Evolutionary conservation across 2,329 filamentous ascomycete species (phyloP).

Genomic region (Emmonsia crescens): DNA sequence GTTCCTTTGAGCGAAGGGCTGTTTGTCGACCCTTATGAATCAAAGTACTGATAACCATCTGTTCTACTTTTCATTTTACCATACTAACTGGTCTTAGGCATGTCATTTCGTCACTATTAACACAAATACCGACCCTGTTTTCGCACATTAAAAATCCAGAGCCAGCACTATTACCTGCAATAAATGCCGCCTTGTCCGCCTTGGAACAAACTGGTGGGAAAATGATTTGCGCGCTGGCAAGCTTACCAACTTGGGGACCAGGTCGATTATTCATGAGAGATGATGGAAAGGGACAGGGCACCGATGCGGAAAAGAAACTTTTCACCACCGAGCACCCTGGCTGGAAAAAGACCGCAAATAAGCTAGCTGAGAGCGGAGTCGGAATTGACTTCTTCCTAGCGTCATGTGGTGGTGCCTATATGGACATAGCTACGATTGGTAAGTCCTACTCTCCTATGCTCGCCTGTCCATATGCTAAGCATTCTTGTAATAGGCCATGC

Average conservation of each 20-base stretch:
- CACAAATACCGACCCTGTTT: slow-evolving; percentile 74
- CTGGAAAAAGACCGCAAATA: slow-evolving; percentile 77
- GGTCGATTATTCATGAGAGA: slow-evolving; percentile 77
- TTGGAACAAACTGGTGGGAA: slow-evolving; percentile 83
- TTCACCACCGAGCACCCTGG: slow-evolving; percentile 80
- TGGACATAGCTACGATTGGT: slow-evolving; percentile 88
- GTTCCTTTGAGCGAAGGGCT: slow-evolving; percentile 82
- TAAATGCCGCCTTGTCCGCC: slow-evolving; percentile 75
- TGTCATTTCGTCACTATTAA: slow-evolving; percentile 79
- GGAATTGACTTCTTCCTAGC: slow-evolving; percentile 93
- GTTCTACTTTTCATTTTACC: not conserved
- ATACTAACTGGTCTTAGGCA: slow-evolving; percentile 36
- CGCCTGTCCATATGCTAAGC: slow-evolving; percentile 15
- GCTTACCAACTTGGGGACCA: slow-evolving; percentile 86
- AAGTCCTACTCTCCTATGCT: slow-evolving; percentile 22
- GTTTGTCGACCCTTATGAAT: slow-evolving; percentile 89
- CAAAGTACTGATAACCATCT: slow-evolving; percentile 45
- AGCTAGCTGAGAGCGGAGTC: slow-evolving; percentile 76
- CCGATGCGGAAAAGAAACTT: slow-evolving; percentile 84
- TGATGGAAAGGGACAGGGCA: slow-evolving; percentile 72
- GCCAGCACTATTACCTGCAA: slow-evolving; percentile 69
- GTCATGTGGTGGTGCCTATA: slow-evolving; percentile 77
- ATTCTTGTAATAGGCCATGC: slow-evolving; percentile 53
- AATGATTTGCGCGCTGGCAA: slow-evolving; percentile 74
- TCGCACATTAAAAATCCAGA: slow-evolving; percentile 81